Conservation (phyloP, 768 basidiomycete genomes). For the Rhizopogon vinicolor region DNA sequence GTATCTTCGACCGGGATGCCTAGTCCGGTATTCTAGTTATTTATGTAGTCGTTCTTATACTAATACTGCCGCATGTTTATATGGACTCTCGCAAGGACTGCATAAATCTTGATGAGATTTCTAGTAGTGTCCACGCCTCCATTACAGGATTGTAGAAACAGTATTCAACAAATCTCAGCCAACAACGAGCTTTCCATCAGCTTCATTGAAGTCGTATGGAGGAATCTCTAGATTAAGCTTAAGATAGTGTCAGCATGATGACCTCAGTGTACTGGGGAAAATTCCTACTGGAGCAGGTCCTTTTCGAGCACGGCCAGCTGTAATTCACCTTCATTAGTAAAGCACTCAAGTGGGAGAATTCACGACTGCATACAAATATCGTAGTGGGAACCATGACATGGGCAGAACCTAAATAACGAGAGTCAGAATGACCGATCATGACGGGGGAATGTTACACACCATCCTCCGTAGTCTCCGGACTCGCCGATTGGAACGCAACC, state of each 20-base stretch:
- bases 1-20: too few relatives aligned
- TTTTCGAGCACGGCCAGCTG: constrained; percentile 92
- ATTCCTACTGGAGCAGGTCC: constrained; percentile 89
- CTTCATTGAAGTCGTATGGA: constrained; percentile 82
- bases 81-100: not conserved
- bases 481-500: constrained; percentile 99
- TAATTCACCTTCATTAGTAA: constrained; percentile 10
- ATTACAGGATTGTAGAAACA: constrained; percentile 15
- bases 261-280: not conserved
- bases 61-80: not conserved
- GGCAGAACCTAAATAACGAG: constrained; percentile 72
- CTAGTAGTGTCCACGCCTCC: constrained; percentile 18
- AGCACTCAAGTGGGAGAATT: not conserved
- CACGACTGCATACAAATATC: constrained; percentile 74
- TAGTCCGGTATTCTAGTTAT: not conserved
- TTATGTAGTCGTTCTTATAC: not conserved
- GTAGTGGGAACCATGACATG: constrained; percentile 98
- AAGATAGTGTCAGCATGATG: constrained; percentile 8
- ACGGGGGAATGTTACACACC: constrained; percentile 47
- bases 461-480: constrained; percentile 95
- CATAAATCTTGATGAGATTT: constrained; percentile 1
- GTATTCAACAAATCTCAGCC: constrained; percentile 44
- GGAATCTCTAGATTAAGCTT: constrained; percentile 95
- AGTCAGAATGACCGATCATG: not conserved
- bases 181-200: constrained; percentile 79